Evolutionary conservation across 257 asterid genomes (phyloP), one percentile per base, ranked within the genome.

Genomic region (Lithospermum erythrorhizon): DNA sequence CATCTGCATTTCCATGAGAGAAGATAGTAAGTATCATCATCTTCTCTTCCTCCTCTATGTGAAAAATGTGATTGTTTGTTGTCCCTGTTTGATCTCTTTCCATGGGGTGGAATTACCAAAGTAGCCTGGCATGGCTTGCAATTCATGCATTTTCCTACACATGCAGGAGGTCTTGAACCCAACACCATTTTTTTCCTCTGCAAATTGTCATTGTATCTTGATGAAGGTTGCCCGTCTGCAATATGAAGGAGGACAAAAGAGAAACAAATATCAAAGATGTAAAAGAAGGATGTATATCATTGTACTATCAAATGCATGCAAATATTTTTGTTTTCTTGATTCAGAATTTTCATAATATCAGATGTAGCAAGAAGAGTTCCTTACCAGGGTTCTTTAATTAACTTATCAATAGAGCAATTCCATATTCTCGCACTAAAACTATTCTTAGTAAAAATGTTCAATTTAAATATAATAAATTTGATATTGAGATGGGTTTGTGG

Each of bases 1-100:
- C 81, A 76, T 57, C 30, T 62, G 73, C 81, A 76, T 62, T 72
- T 72, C 81, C 81, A 76, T 6, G 73, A 66, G 18, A 76, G 78
- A 8, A 72, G 78, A 59, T 76, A 72, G 55, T 72, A 72, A 49
- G 54, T 66, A 30, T 63, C 81, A 23, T 65, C 74, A 55, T 69
- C 74, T 45, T 65, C 54, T 20, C 14, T 53, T 41, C 71, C 59
- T 21, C 15, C 25, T 53, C 29, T 1, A 22, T 1, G n/a, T 45
- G 30, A 56, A 55, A 48, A 55, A 20, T 22, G 57, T 45, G 63
- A 29, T 55, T 23, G 11, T 24, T 53, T 18, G 16, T 62, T 13
- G 9, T 29, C 48, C 19, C 45, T 17, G 48, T 3, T 54, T 15
- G 32, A 17, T 25, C 13, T 60, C 61, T 59, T 55, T 1, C 55